Base-by-base conservation (phyloP, 2,329 filamentous ascomycete genomes). In the Clathrospora elynae region DNA sequence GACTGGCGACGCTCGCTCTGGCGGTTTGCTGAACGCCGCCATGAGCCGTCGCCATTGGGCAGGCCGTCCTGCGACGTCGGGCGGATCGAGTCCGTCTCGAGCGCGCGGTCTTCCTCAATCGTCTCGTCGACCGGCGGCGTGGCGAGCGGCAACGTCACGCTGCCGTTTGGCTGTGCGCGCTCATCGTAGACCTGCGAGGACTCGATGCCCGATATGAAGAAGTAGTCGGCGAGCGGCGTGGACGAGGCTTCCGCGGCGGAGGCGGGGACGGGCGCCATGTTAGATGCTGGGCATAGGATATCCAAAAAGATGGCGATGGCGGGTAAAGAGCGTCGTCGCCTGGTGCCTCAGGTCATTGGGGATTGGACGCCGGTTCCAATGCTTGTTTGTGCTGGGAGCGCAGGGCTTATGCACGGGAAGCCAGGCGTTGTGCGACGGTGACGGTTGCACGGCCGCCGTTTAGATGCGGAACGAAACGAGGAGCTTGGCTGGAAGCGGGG, bases 201-300 rank as follows among this genome's bases (percentile, higher is more conserved):
- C 64, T 78, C 75, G 49, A 78, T 77, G 49, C 77, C 77, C 39
- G 71, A 73, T 46, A 85, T 85, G 77, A 84, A 85, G 68, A 85
- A 85, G 68, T 82, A 84, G 67, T 85, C 82, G 59, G 82, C 82
- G 40, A 85, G 77, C 41, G 82, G 82, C 40, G 74, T 73, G 46
- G 75, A 74, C 32, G 74, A 72, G 42, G 67, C 57, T 46, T 77
- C 73, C 39, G 70, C 56, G 42, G 71, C 61, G 31, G 68, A 58
- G 42, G 71, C 60, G 25, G 55, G 42, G 62, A 72, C 71, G 46
- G 68, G 67, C 43, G 68, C 63, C 68, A 71, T 71, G 53, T 42
- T 53, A 44, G 45, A 44, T 48, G 50, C 36, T 53, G 58, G 52
- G 45, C 60, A 66, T 66, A 46, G 37, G 50, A 60, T 55, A 57